Conservation (phyloP, 371 early-diverging fungal species). For the Dichotomocladium elegans region DNA sequence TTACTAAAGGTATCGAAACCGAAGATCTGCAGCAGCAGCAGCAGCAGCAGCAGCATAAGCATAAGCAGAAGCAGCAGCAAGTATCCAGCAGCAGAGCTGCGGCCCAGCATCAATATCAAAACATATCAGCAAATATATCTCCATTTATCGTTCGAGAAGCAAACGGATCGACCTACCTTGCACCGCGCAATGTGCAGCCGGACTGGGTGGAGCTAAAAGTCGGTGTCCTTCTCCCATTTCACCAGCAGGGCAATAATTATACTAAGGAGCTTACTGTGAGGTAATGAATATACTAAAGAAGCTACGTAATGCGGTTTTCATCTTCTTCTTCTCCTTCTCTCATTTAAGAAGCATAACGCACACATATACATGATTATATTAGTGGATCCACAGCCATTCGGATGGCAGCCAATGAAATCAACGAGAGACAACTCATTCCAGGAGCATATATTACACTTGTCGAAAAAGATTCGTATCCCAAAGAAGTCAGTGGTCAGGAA, state of each 20-base stretch:
- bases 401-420: slow-evolving; percentile 55
- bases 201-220: slow-evolving; percentile 45
- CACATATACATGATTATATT: neutral
- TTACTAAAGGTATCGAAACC: too few relatives aligned
- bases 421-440: slow-evolving; percentile 46
- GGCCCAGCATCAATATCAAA: too few relatives aligned
- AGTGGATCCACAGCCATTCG: slow-evolving; percentile 60
- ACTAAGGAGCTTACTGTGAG: slow-evolving; percentile 40
- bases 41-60: too few relatives aligned
- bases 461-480: slow-evolving; percentile 57
- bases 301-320: neutral
- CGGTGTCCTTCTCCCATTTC: slow-evolving; percentile 52
- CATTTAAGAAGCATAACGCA: neutral
- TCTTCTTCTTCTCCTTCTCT: neutral
- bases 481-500: slow-evolving; percentile 37
- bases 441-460: slow-evolving; percentile 56
- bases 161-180: slow-evolving; percentile 31
- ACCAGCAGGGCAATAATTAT: slow-evolving; percentile 32
- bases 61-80: too few relatives aligned
- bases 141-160: slow-evolving; percentile 2
- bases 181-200: slow-evolving; percentile 14
- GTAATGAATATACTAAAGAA: slow-evolving; percentile 21
- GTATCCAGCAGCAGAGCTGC: too few relatives aligned
- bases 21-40: too few relatives aligned
- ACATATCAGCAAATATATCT: too few relatives aligned